phyloP scores from a whole-genome alignment of 2,329 filamentous ascomycete genomes.

The Diaporthe vaccinii region DNA sequence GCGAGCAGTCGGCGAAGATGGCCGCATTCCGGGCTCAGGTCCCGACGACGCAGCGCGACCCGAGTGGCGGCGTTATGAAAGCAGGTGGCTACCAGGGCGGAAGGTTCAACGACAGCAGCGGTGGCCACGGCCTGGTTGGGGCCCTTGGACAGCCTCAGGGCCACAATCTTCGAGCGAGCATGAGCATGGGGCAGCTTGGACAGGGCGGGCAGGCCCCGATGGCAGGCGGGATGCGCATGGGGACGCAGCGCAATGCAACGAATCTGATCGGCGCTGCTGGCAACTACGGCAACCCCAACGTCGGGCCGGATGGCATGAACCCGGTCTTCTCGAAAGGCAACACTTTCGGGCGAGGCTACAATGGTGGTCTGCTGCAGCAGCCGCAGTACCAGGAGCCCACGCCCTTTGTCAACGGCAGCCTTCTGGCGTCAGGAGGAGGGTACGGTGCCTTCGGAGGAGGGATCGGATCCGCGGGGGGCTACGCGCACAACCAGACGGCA shows the following conservation, averaged over 20 bases:
- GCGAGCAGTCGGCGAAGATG: slow-evolving; percentile 63
- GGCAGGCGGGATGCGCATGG: slow-evolving; percentile 9
- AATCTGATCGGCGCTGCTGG: slow-evolving; percentile 41
- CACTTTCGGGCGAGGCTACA: slow-evolving; percentile 36
- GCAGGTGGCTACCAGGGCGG: slow-evolving; percentile 65
- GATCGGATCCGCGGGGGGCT: slow-evolving; percentile 35
- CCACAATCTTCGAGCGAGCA: slow-evolving; percentile 43
- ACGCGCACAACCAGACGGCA: slow-evolving; percentile 37
- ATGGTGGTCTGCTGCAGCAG: slow-evolving; percentile 40
- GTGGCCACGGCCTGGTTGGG: slow-evolving; percentile 47
- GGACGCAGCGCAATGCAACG: slow-evolving; percentile 19
- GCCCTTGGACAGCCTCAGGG: slow-evolving; percentile 24
- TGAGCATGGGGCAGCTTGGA: slow-evolving; percentile 42
- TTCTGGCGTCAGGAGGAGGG: slow-evolving; percentile 29
- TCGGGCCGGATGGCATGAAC: slow-evolving; percentile 36
- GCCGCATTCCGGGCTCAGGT: slow-evolving; percentile 63
- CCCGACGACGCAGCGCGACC: slow-evolving; percentile 55
- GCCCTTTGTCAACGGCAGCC: slow-evolving; percentile 38
- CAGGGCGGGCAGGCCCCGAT: slow-evolving; percentile 15
- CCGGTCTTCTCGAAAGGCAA: slow-evolving; percentile 36
- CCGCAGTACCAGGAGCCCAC: slow-evolving; percentile 36
- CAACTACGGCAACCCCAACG: slow-evolving; percentile 36
- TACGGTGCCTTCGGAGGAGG: slow-evolving; percentile 37
- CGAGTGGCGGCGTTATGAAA: slow-evolving; percentile 48
- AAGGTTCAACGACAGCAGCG: slow-evolving; percentile 66